Conservation (phyloP, 1,284 basidiomycete genomes). For the Cryptococcus jaspeensis region DNA sequence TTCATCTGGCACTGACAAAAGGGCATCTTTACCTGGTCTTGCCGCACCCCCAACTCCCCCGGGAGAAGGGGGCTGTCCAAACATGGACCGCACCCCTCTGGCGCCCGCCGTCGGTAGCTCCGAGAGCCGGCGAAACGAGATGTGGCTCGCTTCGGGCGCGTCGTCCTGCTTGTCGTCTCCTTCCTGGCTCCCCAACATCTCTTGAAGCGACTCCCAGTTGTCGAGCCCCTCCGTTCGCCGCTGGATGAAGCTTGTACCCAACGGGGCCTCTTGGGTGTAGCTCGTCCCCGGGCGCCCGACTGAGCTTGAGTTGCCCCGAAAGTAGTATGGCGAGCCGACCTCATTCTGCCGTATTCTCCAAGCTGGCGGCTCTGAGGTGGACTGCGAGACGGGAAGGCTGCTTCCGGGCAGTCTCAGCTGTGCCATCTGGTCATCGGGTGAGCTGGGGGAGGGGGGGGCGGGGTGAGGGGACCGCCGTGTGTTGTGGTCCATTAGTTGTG, state of each 20-base stretch:
- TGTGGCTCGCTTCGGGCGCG: background rate
- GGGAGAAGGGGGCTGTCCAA: constrained; percentile 2
- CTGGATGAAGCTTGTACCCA: background rate
- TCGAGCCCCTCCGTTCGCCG: constrained; percentile 11
- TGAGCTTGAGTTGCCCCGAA: background rate
- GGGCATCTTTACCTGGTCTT: background rate
- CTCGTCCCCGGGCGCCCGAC: background rate
- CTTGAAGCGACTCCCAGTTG: constrained; percentile 37
- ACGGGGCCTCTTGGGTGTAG: background rate
- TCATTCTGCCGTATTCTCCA: background rate
- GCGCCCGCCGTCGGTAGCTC: background rate
- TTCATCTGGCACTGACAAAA: background rate
- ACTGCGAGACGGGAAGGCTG: background rate
- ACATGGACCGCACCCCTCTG: constrained; percentile 7
- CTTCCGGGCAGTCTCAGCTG: no score
- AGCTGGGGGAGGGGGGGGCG: no score
- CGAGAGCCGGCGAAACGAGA: background rate
- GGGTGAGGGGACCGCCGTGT: no score
- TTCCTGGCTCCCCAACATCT: constrained; percentile 21
- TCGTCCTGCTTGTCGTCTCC: constrained; percentile 5
- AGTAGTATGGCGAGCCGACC: background rate
- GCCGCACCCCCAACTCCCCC: background rate
- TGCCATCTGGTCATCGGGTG: no score
- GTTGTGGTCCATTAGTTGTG: no score
- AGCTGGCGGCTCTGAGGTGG: no score